Evolutionary conservation across 148 eudicot genomes (phyloP), one percentile per base, ranked within the genome.

Genomic region (Chenopodium suecicum): DNA sequence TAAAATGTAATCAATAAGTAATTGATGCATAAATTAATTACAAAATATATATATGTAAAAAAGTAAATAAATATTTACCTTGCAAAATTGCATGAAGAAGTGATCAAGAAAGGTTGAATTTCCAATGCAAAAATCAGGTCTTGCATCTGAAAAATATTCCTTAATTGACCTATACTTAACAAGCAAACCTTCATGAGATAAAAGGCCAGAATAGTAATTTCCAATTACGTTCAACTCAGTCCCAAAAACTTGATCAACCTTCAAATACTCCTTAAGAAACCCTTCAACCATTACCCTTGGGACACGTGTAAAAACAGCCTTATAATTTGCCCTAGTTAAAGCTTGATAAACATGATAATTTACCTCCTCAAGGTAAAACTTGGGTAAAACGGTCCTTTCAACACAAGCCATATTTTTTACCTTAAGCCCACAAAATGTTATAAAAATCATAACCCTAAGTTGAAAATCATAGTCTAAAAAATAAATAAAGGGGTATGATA

Each of bases 211-310:
- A 67, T 89, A 96, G 58, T 83, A 86, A 23, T 82, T 69, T 67
- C 97, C 92, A 58, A 80, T 32, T 12, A 82, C 84, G 13, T 88
- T 89, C 90, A 95, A 83, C 74, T 95, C 98, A 76, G 93, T 91
- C 32, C 93, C 98, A 32, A 88, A 9, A 75, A 95, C 94, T 72
- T 79, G 41, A 77, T 85, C 88, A 78, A 90, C 93, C 41, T 82
- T 79, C 82, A 95, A 81, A 83, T 95, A 95, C 79, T 95, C 98
- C 84, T 87, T 92, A 3, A 89, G 66, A 73, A 95, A 95, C 16
- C 92, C 88, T 41, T 93, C 97, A 41, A 95, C 94, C 98, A 95
- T 95, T 0, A 95, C 98, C 37, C 88, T 93, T 9, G 98, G 98
- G 11, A 93, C 80, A 83, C 91, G 89, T 9, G 98, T 93, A 56